phyloP scores from a whole-genome alignment of 2,329 filamentous ascomycete species.

The Aschersonia sp. region DNA sequence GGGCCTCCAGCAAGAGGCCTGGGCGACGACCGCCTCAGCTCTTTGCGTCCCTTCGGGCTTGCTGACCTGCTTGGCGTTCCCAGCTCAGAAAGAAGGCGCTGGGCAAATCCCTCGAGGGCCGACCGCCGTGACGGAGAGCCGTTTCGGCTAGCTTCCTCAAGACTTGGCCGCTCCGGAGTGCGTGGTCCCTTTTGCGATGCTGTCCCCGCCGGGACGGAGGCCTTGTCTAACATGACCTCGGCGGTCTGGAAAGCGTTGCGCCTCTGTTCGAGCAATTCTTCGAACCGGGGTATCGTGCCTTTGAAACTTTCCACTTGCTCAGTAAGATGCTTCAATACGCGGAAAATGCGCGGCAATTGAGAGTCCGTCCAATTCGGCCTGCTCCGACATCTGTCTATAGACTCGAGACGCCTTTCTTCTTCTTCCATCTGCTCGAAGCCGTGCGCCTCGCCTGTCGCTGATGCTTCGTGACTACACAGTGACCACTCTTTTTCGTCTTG shows the following conservation, averaged over 20 bases:
- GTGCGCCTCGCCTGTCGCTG: neutral
- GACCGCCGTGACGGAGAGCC: constrained; percentile 38
- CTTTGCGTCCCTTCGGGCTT: constrained; percentile 36
- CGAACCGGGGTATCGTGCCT: constrained; percentile 53
- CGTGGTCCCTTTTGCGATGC: constrained; percentile 15
- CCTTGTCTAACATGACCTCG: constrained; percentile 28
- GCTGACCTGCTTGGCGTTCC: constrained; percentile 35
- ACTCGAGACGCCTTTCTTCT: constrained; percentile 24
- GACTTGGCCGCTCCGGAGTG: constrained; percentile 26
- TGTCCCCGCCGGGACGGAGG: constrained; percentile 10
- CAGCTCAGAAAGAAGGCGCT: constrained; percentile 46
- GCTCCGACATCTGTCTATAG: constrained; percentile 35
- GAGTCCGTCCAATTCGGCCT: constrained; percentile 37
- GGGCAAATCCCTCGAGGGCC: constrained; percentile 45
- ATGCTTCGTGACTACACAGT: neutral
- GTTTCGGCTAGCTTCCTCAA: constrained; percentile 28
- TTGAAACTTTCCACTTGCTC: constrained; percentile 50
- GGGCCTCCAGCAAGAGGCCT: constrained; percentile 8
- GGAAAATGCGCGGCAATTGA: constrained; percentile 38
- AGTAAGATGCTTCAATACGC: constrained; percentile 43
- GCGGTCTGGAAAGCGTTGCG: constrained; percentile 51
- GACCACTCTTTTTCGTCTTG: constrained; percentile 19
- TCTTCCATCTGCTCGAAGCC: constrained; percentile 1
- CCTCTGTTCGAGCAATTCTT: constrained; percentile 53
- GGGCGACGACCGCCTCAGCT: constrained; percentile 19